Conservation (phyloP, 768 basidiomycete genomes). For the Phaeotremella skinneri region DNA sequence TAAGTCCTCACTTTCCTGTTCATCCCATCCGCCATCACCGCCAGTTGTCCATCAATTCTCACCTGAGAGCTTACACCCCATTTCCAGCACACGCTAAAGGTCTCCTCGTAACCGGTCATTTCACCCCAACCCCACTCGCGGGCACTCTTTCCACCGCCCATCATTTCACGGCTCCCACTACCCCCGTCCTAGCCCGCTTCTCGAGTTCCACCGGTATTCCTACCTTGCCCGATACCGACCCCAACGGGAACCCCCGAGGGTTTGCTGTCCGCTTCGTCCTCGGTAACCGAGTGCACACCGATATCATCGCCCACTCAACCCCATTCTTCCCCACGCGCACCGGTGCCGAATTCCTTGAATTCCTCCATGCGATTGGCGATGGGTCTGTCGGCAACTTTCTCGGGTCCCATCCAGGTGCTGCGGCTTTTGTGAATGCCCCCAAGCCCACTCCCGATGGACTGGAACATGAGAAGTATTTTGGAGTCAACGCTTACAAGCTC, state of each 20-base stretch:
- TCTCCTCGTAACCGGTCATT: slow-evolving; percentile 15
- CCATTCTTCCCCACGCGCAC: slow-evolving; percentile 25
- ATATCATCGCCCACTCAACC: slow-evolving; percentile 32
- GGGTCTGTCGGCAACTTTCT: slow-evolving; percentile 14
- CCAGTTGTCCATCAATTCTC: too few species aligned
- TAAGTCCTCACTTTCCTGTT: neutral
- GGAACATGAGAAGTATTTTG: slow-evolving; percentile 19
- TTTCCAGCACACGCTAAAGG: slow-evolving; percentile 28
- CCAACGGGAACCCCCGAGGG: slow-evolving; percentile 30
- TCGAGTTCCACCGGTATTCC: slow-evolving; percentile 26
- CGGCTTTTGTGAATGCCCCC: slow-evolving; percentile 19
- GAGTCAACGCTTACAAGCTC: slow-evolving; percentile 28
- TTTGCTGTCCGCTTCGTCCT: slow-evolving; percentile 26
- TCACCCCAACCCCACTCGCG: slow-evolving; percentile 22
- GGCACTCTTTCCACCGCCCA: slow-evolving; percentile 16
- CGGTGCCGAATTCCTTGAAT: slow-evolving; percentile 24
- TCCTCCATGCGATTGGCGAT: slow-evolving; percentile 17
- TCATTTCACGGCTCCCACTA: slow-evolving; percentile 19
- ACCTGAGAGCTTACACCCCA: neutral
- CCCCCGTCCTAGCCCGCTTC: slow-evolving; percentile 22
- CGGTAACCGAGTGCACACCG: slow-evolving; percentile 23
- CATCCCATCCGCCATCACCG: neutral
- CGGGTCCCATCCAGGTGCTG: slow-evolving; percentile 15
- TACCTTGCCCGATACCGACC: slow-evolving; percentile 26
- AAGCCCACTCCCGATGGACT: slow-evolving; percentile 24